Evolutionary conservation across 1,284 basidiomycete genomes (phyloP), one percentile per base, ranked within the genome.

Genomic region (Microbotryum intermedium): DNA sequence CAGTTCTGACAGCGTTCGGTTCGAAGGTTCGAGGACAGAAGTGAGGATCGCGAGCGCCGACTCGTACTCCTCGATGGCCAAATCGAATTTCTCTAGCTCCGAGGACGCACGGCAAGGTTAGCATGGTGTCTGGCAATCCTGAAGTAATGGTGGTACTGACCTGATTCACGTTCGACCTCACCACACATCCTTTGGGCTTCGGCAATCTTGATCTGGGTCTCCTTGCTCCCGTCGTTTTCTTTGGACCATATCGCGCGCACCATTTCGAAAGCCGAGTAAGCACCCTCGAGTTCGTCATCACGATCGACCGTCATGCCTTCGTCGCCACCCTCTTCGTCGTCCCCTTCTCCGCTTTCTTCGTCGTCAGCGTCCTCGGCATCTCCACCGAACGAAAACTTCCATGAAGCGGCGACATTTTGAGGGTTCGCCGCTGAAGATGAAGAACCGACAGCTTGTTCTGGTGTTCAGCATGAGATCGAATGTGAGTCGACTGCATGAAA

Each of bases 91-190:
- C 30, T 64, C 70, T 71, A 60, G 25, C 50, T 28, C n/a, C 9
- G 13, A 16, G 21, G 10, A 10, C 16, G 5, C 26, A 42, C 3
- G 23, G 5, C 6, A 39, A 18, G 13, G 28, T 23, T 18, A 8
- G 34, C 11, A 39, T 18, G 6, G 18, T 5, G 6, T 16, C n/a
- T n/a, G n/a, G n/a, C n/a, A 20, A 29, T n/a, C n/a, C n/a, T n/a
- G n/a, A n/a, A n/a, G n/a, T n/a, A n/a, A n/a, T n/a, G n/a, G n/a
- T n/a, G 28, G 28, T n/a, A 44, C 60, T 53, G 26, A 71, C 69
- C 69, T 4, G 61, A 61, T 50, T 71, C 70, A 2, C 64, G 65
- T 8, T 64, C 68, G 11, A 72, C 70, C 48, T 72, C 70, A 5
- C 68, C 70, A 30, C 70, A 53, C 20, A 68, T 45, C n/a, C 60